Evolutionary conservation across 176 grass and related monocot genomes (phyloP).

Genomic region (Tillandsia fasciculata): DNA sequence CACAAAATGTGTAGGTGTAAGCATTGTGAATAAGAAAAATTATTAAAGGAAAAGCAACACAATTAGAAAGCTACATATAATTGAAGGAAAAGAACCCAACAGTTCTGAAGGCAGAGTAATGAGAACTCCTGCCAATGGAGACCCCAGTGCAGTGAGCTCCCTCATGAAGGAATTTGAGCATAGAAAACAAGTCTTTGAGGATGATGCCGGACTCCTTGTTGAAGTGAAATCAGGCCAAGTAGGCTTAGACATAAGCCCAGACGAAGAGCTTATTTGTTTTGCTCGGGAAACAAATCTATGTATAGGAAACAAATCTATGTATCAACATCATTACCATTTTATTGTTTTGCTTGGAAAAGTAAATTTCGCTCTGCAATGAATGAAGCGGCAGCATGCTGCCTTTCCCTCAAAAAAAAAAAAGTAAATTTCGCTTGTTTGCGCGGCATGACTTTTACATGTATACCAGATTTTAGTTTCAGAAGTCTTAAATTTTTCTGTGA

Average conservation of each 20-base stretch:
- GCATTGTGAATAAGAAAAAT: slow-evolving; percentile 8
- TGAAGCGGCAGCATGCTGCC: no score
- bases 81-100: slow-evolving; percentile 17
- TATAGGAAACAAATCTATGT: no score
- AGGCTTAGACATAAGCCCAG: slow-evolving; percentile 44
- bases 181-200: slow-evolving; percentile 49
- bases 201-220: slow-evolving; percentile 47
- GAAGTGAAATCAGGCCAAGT: slow-evolving; percentile 31
- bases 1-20: slow-evolving; percentile 15
- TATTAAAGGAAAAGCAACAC: background rate
- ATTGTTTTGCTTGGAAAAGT: no score
- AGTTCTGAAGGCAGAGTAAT: slow-evolving; percentile 25
- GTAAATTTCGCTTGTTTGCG: no score
- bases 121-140: slow-evolving; percentile 27
- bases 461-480: no score
- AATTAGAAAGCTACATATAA: no score
- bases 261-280: slow-evolving; percentile 37
- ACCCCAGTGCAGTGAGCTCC: slow-evolving; percentile 38
- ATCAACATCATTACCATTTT: no score
- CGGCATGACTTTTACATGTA: no score
- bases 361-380: no score
- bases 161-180: slow-evolving; percentile 72
- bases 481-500: no score
- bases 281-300: no score
- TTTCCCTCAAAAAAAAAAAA: no score